Evolutionary conservation across 1,139 yeast genomes (phyloP).

Genomic region (Debaryomyces coudertii): DNA sequence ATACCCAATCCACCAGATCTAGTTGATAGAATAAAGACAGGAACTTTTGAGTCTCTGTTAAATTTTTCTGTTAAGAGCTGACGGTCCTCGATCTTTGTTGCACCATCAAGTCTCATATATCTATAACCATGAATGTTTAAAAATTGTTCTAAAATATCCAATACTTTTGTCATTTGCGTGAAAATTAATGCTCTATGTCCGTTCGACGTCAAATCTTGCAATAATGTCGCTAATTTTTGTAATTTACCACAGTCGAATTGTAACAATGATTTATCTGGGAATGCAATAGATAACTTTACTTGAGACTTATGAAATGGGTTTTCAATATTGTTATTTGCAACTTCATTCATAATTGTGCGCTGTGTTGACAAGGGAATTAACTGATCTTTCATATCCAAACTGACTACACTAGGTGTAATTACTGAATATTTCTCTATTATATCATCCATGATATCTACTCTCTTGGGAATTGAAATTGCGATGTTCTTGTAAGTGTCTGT

Average conservation of each 20-base stretch:
- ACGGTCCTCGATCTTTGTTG: slow-evolving; percentile 95
- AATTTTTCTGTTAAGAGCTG: slow-evolving; percentile 92
- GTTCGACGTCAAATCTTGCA: slow-evolving; percentile 75
- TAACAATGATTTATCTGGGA: slow-evolving; percentile 89
- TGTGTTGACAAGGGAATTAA: slow-evolving; percentile 45
- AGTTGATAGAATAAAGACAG: slow-evolving; percentile 90
- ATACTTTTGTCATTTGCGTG: slow-evolving; percentile 97
- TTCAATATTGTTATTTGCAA: slow-evolving; percentile 41
- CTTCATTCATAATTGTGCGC: slow-evolving; percentile 36
- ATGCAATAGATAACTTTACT: slow-evolving; percentile 86
- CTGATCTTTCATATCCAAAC: slow-evolving; percentile 71
- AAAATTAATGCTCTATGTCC: slow-evolving; percentile 95
- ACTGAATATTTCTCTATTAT: slow-evolving; percentile 78
- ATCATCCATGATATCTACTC: slow-evolving; percentile 50
- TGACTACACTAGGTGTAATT: slow-evolving; percentile 84
- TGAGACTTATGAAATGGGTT: slow-evolving; percentile 83
- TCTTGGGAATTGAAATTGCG: slow-evolving; percentile 41
- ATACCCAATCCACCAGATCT: slow-evolving; percentile 99
- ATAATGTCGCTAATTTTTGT: slow-evolving; percentile 74
- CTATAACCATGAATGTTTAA: slow-evolving; percentile 92
- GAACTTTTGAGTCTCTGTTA: slow-evolving; percentile 81
- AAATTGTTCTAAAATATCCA: slow-evolving; percentile 91
- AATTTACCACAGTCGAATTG: slow-evolving; percentile 98
- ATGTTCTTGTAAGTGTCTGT: slow-evolving; percentile 30
- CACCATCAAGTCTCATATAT: slow-evolving; percentile 94